phyloP scores from a whole-genome alignment of 2,329 filamentous ascomycete species.

The Aspergillus cejpii region DNA sequence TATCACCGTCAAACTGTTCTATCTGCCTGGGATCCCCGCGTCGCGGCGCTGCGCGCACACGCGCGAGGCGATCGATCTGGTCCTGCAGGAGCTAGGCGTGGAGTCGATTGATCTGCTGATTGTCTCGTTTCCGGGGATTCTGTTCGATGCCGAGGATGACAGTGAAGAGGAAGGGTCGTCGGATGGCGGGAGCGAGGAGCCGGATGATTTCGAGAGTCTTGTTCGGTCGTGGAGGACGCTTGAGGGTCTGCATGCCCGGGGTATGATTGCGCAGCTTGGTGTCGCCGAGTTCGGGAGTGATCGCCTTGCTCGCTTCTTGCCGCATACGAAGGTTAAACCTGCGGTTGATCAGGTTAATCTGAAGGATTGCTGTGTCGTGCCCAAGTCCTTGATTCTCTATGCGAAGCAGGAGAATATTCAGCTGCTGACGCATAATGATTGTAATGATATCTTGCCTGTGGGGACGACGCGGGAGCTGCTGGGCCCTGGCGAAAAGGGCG shows the following conservation, averaged over 20 bases:
- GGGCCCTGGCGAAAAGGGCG: constrained; percentile 63
- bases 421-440: constrained; percentile 88
- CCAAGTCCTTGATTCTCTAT: constrained; percentile 73
- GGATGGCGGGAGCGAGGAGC: constrained; percentile 32
- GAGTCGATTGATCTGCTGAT: constrained; percentile 78
- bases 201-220: constrained; percentile 54
- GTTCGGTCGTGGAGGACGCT: constrained; percentile 63
- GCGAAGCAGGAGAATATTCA: constrained; percentile 81
- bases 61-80: constrained; percentile 69
- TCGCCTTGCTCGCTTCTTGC: constrained; percentile 70
- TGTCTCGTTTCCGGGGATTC: constrained; percentile 84
- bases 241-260: constrained; percentile 65
- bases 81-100: constrained; percentile 71
- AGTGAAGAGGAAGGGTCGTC: constrained; percentile 60
- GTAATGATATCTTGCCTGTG: constrained; percentile 78
- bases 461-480: constrained; percentile 81
- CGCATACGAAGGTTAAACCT: constrained; percentile 63
- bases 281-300: constrained; percentile 87
- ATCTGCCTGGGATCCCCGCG: constrained; percentile 64
- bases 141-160: constrained; percentile 88
- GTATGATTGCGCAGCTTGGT: constrained; percentile 68
- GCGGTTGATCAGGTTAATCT: constrained; percentile 94
- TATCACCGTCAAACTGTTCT: constrained; percentile 93
- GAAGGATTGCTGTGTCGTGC: constrained; percentile 91
- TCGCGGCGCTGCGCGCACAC: constrained; percentile 63